Evolutionary conservation across 176 grass and related monocot genomes (phyloP), one percentile per base, ranked within the genome.

Genomic region (Microstegium vimineum): DNA sequence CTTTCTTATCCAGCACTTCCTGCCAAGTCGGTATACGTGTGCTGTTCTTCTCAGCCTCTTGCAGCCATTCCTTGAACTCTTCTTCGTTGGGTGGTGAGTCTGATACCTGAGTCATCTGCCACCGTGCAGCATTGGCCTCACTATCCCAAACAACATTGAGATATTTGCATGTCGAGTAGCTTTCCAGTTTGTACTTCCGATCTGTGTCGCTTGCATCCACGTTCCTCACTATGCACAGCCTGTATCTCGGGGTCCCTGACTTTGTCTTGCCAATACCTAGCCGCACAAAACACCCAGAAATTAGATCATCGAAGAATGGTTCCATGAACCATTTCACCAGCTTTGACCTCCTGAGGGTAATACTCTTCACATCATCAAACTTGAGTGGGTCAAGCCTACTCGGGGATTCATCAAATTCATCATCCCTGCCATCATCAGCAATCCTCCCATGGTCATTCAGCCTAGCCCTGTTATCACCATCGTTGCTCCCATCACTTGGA

Each of bases 241-340:
- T 91, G 63, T 98, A 98, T 42, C 84, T 93, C 1, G 92, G 86
- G 37, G 22, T 76, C 23, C 96, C 96, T 26, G 63, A 71, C 71
- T 85, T 90, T 73, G 79, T 85, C 88, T 97, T 94, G 43, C 92
- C 92, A 69, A 98, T 91, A 27, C 93, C 93, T 66, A 98, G 89
- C 4, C 93, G 82, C 66, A 98, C 93, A 69, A 95, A 98, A 63
- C 96, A 98, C 40, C 93, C 93, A 42, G 77, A 45, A 27, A 95
- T 68, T 1, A 93, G 86, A 4, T 93, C 96, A 79, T 98, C 96
- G 33, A 98, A 98, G 74, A 98, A 98, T 18, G 96, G 96, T 73
- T 98, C 96, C 92, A 95, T 92, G 87, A 93, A 98, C 96, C 96
- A 98, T 74, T 95, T 98, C 32, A 93, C 90, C 46, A 98, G 87